Base-by-base conservation (phyloP, 2,329 filamentous ascomycete species). In the Talaromyces islandicus region DNA sequence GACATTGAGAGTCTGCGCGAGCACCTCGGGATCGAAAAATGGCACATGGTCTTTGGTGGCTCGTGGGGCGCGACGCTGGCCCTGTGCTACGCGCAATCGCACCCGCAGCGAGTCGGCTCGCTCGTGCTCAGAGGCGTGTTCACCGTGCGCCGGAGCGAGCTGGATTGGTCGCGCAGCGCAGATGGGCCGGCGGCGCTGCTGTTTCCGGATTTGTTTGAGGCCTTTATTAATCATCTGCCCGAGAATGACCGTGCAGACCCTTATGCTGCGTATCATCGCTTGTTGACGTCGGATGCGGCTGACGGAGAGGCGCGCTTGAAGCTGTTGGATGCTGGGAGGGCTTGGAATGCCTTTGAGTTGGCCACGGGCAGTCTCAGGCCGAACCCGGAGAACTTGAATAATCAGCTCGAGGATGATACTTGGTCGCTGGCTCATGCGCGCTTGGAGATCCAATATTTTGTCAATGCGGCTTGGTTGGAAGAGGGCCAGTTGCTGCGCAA, bases 21-120 rank as follows among this genome's bases (percentile, higher is more conserved):
- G 27, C 76, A 79, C 57, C 69, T 81, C 7, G 60, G 68, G 1
- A 75, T 81, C 35, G 53, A 66, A 7, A 77, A 78, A 65, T 80
- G 78, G 79, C 70, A 75, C 48, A 70, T 56, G 54, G 75, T 80
- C 4, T 81, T 80, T 63, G 79, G 79, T 46, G 77, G 78, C 2
- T 80, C 78, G 1, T 80, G 79, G 78, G 79, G 79, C 43, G 77
- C 75, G 7, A 78, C 78, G 0, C 70, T 81, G 14, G 68, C 76
- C 0, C 68, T 81, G 0, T 71, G 75, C 25, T 81, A 81, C 64
- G 68, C 78, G 1, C 73, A 81, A 64, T 70, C 71, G 1, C 72
- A 80, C 41, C 75, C 79, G 1, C 67, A 72, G 0, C 65, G 66
- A 14, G 73, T 77, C 7, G 64, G 73, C 3, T 73, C 72, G 12